Conservation (phyloP, 2,329 filamentous ascomycete genomes). For the Aspergillus eucalypticola region DNA sequence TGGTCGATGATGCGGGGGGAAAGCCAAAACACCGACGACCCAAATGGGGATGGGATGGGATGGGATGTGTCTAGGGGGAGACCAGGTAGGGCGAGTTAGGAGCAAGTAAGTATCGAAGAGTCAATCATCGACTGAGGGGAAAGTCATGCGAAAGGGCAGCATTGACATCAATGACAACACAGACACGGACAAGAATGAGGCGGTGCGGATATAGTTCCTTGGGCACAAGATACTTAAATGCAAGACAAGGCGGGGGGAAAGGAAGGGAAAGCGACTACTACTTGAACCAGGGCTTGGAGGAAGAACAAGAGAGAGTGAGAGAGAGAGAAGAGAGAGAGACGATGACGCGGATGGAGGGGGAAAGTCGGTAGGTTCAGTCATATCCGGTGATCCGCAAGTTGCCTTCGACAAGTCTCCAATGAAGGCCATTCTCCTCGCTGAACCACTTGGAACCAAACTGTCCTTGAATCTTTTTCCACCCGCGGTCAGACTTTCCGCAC, state of each 20-base stretch:
- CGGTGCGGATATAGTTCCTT: slow-evolving; percentile 19
- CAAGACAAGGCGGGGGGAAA: background rate
- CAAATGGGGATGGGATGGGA: background rate
- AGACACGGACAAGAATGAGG: slow-evolving; percentile 21
- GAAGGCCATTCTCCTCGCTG: background rate
- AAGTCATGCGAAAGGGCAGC: background rate
- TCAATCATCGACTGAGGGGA: background rate
- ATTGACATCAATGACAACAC: slow-evolving; percentile 10
- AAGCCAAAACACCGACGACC: slow-evolving; percentile 2
- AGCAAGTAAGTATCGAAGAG: background rate
- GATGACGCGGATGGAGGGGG: slow-evolving; percentile 17
- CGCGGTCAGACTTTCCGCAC: background rate
- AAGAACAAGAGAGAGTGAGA: background rate
- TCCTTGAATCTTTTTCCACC: background rate
- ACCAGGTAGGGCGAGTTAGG: background rate
- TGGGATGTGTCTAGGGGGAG: background rate
- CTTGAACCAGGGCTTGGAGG: background rate
- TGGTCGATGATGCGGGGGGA: slow-evolving; percentile 17
- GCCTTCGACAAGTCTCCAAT: background rate
- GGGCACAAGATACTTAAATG: slow-evolving; percentile 13
- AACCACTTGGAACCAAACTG: background rate
- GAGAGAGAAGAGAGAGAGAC: background rate
- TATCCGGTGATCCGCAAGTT: slow-evolving; percentile 14
- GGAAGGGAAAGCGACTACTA: background rate
- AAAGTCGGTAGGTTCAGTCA: slow-evolving; percentile 10